Evolutionary conservation across 2,329 filamentous ascomycete species (phyloP).

Genomic region (Xylariales sp.): DNA sequence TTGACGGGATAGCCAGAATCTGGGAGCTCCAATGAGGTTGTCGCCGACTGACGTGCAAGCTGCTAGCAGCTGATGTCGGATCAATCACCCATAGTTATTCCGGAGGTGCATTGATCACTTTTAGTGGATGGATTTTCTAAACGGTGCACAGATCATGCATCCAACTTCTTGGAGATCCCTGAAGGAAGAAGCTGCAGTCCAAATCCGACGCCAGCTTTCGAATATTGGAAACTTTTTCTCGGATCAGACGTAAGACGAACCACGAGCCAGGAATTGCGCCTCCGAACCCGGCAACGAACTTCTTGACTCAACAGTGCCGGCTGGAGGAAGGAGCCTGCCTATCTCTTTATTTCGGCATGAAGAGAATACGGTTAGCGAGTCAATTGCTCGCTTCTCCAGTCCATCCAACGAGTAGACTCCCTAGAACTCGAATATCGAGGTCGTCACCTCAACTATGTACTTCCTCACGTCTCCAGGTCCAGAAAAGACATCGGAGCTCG

Average conservation of each 20-base stretch:
- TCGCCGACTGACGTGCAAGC: slow-evolving; percentile 6
- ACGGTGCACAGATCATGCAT: slow-evolving; percentile 5
- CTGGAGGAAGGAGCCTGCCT: slow-evolving; percentile 3
- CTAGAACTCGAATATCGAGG: slow-evolving; percentile 8
- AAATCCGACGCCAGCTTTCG: slow-evolving; percentile 1
- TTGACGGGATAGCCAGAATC: slow-evolving; percentile 3
- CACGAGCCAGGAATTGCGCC: slow-evolving; percentile 3
- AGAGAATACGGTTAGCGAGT: slow-evolving; percentile 58
- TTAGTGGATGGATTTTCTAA: background rate
- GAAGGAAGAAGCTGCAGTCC: no score
- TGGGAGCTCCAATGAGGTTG: slow-evolving; percentile 3
- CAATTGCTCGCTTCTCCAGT: slow-evolving; percentile 47
- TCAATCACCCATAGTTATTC: slow-evolving; percentile 4
- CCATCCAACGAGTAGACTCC: slow-evolving; percentile 30
- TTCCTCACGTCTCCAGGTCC: no score
- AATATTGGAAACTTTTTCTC: slow-evolving; percentile 8
- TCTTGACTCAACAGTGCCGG: slow-evolving; percentile 1
- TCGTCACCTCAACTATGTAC: slow-evolving; percentile 8
- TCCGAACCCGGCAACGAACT: slow-evolving; percentile 1
- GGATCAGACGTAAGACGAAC: slow-evolving; percentile 4
- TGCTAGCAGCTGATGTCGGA: slow-evolving; percentile 1
- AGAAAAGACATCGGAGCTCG: no score
- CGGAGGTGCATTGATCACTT: background rate
- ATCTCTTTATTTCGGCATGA: slow-evolving; percentile 37
- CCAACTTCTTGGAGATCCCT: slow-evolving; percentile 4